Evolutionary conservation across 106 monocot species (phyloP).

Genomic region (Triglochin maritima): DNA sequence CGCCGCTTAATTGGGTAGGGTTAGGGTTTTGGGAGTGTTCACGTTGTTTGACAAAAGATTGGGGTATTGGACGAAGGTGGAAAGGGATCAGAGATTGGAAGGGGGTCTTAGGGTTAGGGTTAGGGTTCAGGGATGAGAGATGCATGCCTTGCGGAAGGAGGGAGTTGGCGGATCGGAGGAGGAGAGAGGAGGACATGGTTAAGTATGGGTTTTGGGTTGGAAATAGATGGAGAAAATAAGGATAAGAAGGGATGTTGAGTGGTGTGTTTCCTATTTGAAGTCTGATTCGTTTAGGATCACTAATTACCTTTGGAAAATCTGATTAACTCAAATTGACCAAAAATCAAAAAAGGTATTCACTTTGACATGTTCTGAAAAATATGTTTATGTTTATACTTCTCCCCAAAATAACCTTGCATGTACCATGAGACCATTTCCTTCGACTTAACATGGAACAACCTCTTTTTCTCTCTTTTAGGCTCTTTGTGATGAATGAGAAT

Average conservation of each 20-base stretch:
- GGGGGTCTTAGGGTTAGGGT: neutral
- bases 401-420: too few species aligned
- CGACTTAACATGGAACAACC: too few species aligned
- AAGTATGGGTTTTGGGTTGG: neutral
- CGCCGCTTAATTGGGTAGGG: neutral
- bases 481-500: too few species aligned
- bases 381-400: too few species aligned
- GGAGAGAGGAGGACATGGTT: neutral
- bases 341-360: too few species aligned
- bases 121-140: neutral
- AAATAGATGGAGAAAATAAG: neutral
- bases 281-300: too few species aligned
- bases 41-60: neutral
- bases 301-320: too few species aligned
- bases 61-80: neutral
- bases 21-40: conserved; percentile 4
- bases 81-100: neutral
- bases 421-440: too few species aligned
- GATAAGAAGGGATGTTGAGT: neutral
- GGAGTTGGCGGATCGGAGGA: conserved; percentile 2
- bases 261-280: too few species aligned
- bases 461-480: too few species aligned
- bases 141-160: conserved; percentile 7
- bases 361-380: too few species aligned
- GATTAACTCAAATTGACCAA: too few species aligned